Percentiles rank a stretch among this genome's conserved stretches.
Evolutionary conservation across 2,329 filamentous ascomycete species (phyloP).

Genomic region (Epicoccum sorghinum): DNA sequence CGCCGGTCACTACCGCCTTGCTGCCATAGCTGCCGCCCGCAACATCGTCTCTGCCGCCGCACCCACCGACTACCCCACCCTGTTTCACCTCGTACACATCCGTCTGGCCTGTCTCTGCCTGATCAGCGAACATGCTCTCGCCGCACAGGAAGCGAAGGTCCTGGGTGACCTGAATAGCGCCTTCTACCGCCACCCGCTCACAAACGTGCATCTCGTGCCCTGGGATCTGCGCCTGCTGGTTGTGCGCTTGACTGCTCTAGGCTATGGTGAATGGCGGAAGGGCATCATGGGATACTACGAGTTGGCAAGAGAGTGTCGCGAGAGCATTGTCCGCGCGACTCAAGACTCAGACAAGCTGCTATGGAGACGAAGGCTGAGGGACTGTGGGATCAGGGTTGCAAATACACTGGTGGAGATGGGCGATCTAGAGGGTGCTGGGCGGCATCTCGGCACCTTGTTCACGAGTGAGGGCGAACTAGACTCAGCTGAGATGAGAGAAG

Average conservation of each 20-base stretch:
- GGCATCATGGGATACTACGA: constrained; percentile 92
- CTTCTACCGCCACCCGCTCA: constrained; percentile 56
- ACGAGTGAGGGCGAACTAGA: constrained; percentile 7
- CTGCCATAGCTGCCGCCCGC: constrained; percentile 71
- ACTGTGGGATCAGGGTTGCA: constrained; percentile 71
- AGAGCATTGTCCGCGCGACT: constrained; percentile 55
- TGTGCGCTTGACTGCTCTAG: constrained; percentile 82
- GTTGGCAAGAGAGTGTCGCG: constrained; percentile 77
- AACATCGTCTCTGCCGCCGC: constrained; percentile 60
- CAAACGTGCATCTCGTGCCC: constrained; percentile 66
- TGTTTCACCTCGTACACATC: constrained; percentile 80
- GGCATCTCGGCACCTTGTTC: constrained; percentile 70
- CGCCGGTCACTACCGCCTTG: constrained; percentile 78
- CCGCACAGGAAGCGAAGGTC: constrained; percentile 66
- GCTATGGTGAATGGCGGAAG: constrained; percentile 81
- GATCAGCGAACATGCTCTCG: constrained; percentile 66
- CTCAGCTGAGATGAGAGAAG: constrained; percentile 32
- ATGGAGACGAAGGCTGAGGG: constrained; percentile 75
- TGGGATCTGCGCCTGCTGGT: constrained; percentile 86
- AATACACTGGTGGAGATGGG: constrained; percentile 83
- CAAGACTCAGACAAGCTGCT: constrained; percentile 61
- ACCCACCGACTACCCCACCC: constrained; percentile 65
- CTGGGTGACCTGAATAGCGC: constrained; percentile 67
- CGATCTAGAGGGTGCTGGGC: constrained; percentile 78
- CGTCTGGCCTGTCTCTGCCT: constrained; percentile 83